Conservation (phyloP, 1,284 basidiomycete genomes). For the Inonotus hispidus region DNA sequence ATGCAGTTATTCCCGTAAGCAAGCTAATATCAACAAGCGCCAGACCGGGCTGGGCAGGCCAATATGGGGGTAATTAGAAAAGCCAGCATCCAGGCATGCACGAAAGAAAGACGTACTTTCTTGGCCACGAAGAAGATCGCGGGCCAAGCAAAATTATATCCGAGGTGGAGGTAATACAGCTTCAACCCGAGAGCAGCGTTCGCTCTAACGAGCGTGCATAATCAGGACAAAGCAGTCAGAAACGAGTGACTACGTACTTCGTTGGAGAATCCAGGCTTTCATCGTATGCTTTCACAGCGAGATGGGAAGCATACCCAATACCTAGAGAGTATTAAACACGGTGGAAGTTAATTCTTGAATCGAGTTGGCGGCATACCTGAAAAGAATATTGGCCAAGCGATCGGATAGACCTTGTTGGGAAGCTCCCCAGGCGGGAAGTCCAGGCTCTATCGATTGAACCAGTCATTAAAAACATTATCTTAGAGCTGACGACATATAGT, state of each 20-base stretch:
- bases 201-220: slow-evolving; percentile 29
- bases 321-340: slow-evolving; percentile 28
- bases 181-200: slow-evolving; percentile 48
- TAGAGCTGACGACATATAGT: neutral
- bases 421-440: slow-evolving; percentile 41
- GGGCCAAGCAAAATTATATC: slow-evolving; percentile 64
- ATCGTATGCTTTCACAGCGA: slow-evolving; percentile 56
- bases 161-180: slow-evolving; percentile 70
- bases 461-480: neutral
- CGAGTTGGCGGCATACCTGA: slow-evolving; percentile 24
- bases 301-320: slow-evolving; percentile 72
- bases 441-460: slow-evolving; percentile 31
- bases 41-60: slow-evolving; percentile 37
- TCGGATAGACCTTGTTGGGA: slow-evolving; percentile 48
- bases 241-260: neutral
- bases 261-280: slow-evolving; percentile 17
- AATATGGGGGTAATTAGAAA: neutral
- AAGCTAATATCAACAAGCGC: slow-evolving; percentile 59
- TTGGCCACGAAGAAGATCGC: slow-evolving; percentile 66
- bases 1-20: slow-evolving; percentile 54
- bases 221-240: neutral
- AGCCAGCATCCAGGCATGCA: neutral
- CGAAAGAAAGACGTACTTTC: slow-evolving; percentile 30
- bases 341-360: neutral
- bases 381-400: slow-evolving; percentile 57